Evolutionary conservation across 352 stramenopile species (phyloP).

Genomic region (Globisporangium canariense): DNA sequence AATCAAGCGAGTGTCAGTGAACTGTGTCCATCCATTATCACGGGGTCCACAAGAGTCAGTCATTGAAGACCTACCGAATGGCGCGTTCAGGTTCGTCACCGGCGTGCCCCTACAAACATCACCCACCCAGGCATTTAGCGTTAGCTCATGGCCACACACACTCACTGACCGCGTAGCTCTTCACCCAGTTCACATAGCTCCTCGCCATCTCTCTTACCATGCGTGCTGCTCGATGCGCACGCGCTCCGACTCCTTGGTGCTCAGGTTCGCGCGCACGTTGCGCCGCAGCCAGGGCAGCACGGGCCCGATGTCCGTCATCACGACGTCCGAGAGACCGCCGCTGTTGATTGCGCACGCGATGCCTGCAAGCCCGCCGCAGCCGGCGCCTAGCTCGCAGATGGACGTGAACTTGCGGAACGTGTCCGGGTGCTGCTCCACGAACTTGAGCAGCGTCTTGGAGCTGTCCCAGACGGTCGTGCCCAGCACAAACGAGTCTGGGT

Average conservation of each 20-base stretch:
- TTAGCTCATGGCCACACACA: neutral
- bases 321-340: conserved; percentile 49
- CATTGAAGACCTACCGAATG: conserved; percentile 32
- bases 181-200: neutral
- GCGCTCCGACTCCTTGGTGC: conserved; percentile 47
- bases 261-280: conserved; percentile 68
- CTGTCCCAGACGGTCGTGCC: conserved; percentile 84
- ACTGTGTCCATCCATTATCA: neutral
- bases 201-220: conserved; percentile 26
- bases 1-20: neutral
- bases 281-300: conserved; percentile 75
- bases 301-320: conserved; percentile 75
- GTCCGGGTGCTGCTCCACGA: conserved; percentile 60
- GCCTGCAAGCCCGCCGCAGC: conserved; percentile 66
- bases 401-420: conserved; percentile 54
- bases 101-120: conserved; percentile 50
- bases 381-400: conserved; percentile 74
- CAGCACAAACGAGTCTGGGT: conserved; percentile 80
- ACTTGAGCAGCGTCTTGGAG: conserved; percentile 85
- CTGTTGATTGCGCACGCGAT: conserved; percentile 72
- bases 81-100: conserved; percentile 41
- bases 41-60: neutral
- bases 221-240: conserved; percentile 58
- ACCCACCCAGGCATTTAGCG: neutral
- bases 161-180: neutral